phyloP scores from a whole-genome alignment of 176 grass and related monocot genomes.

The Metroxylon sagu region DNA sequence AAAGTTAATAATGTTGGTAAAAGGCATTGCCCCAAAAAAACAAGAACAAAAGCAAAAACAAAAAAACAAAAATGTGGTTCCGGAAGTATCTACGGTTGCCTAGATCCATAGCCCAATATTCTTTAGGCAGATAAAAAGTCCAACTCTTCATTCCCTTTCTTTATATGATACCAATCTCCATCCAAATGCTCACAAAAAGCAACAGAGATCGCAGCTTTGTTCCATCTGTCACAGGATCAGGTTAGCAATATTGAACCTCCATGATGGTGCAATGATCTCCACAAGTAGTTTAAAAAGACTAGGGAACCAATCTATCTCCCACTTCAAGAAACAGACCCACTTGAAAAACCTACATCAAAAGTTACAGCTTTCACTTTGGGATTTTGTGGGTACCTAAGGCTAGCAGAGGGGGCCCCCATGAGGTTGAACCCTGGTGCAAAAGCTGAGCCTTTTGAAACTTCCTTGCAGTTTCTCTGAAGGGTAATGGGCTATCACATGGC shows the following conservation, averaged over 20 bases:
- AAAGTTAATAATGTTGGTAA: too few species aligned
- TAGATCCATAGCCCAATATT: constrained; percentile 2
- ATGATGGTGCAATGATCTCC: constrained; percentile 64
- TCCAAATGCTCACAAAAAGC: constrained; percentile 88
- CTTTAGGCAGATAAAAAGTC: constrained; percentile 60
- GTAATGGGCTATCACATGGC: constrained; percentile 25
- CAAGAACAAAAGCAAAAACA: too few species aligned
- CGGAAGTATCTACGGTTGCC: too few species aligned
- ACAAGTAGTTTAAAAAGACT: constrained; percentile 23
- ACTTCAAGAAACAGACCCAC: constrained; percentile 3
- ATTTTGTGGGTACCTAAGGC: constrained; percentile 7
- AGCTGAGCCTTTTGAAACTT: constrained; percentile 1
- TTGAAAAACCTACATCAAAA: constrained; percentile 7
- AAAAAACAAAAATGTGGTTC: too few species aligned
- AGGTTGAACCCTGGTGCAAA: background rate
- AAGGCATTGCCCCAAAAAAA: too few species aligned
- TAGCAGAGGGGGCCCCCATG: constrained; percentile 23
- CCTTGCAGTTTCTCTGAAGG: constrained; percentile 12
- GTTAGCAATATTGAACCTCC: constrained; percentile 15
- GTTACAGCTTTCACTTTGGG: background rate
- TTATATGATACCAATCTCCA: constrained; percentile 42
- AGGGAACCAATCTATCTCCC: constrained; percentile 24
- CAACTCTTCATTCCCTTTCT: constrained; percentile 50
- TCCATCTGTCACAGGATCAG: constrained; percentile 41
- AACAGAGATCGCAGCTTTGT: constrained; percentile 58